phyloP scores from a whole-genome alignment of 2,329 filamentous ascomycete genomes.

The Curvularia sp. region DNA sequence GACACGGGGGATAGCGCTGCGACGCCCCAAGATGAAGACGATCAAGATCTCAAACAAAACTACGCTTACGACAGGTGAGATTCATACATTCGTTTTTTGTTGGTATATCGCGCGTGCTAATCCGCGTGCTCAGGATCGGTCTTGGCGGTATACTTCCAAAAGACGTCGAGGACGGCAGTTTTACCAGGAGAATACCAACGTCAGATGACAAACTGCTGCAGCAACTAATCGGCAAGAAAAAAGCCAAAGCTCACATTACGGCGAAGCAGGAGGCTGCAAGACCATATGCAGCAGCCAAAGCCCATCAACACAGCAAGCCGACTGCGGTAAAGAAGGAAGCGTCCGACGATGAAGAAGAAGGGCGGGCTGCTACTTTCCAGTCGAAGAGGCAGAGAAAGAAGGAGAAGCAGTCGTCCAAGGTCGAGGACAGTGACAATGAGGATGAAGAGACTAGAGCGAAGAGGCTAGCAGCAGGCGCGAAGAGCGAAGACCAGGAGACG shows the following conservation, averaged over 20 bases:
- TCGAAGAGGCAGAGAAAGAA: slow-evolving; percentile 41
- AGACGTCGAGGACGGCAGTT: slow-evolving; percentile 47
- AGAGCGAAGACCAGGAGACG: neutral
- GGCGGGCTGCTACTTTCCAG: slow-evolving; percentile 45
- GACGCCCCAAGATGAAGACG: slow-evolving; percentile 55
- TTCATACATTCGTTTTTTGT: neutral
- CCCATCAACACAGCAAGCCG: slow-evolving; percentile 34
- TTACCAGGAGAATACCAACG: slow-evolving; percentile 46
- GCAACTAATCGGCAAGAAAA: slow-evolving; percentile 54
- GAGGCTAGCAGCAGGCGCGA: slow-evolving; percentile 4
- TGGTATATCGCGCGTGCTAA: neutral
- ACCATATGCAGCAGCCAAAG: slow-evolving; percentile 33
- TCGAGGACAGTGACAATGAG: slow-evolving; percentile 21
- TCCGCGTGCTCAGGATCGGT: slow-evolving; percentile 44
- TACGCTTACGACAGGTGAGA: slow-evolving; percentile 62
- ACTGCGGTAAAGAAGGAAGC: slow-evolving; percentile 34
- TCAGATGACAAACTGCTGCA: slow-evolving; percentile 55
- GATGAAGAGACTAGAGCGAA: slow-evolving; percentile 21
- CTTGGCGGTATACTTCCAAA: slow-evolving; percentile 50
- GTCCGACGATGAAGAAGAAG: slow-evolving; percentile 52
- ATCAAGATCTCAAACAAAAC: slow-evolving; percentile 64
- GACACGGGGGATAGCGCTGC: slow-evolving; percentile 42
- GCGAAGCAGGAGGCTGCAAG: slow-evolving; percentile 34
- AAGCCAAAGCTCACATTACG: slow-evolving; percentile 44
- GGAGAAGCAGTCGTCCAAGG: slow-evolving; percentile 15